phyloP scores from a whole-genome alignment of 1,284 basidiomycete species.

The Puccinia hordei region DNA sequence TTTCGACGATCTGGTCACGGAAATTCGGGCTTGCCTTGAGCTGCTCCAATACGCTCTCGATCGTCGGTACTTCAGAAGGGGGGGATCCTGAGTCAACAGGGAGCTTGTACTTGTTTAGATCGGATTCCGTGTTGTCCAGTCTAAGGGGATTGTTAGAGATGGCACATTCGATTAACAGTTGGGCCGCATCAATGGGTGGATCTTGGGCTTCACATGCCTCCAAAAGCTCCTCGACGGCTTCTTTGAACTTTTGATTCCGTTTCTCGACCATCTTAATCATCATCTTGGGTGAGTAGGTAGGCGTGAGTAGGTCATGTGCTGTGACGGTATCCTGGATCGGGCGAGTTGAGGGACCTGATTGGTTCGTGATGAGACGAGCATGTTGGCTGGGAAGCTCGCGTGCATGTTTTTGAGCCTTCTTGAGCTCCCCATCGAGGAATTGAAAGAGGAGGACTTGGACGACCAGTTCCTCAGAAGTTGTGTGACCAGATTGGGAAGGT shows the following conservation, averaged over 20 bases:
- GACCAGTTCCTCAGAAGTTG: constrained; percentile 56
- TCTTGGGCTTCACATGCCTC: constrained; percentile 63
- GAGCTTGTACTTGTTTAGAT: constrained; percentile 53
- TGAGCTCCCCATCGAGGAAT: constrained; percentile 61
- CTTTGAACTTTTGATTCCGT: constrained; percentile 69
- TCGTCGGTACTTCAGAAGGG: constrained; percentile 59
- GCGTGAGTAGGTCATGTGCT: neutral
- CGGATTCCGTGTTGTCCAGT: constrained; percentile 61
- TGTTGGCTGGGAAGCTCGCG: constrained; percentile 55
- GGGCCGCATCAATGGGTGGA: constrained; percentile 66
- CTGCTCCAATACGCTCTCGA: constrained; percentile 67
- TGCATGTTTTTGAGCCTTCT: constrained; percentile 58
- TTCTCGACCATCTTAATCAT: constrained; percentile 73
- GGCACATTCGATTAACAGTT: constrained; percentile 68
- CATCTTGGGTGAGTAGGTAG: constrained; percentile 55
- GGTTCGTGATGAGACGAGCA: neutral
- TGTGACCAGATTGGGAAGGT: constrained; percentile 29
- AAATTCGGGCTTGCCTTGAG: constrained; percentile 69
- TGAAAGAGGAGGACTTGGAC: constrained; percentile 57
- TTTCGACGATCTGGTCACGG: constrained; percentile 67
- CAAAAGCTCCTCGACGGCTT: constrained; percentile 76
- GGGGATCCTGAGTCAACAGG: constrained; percentile 54
- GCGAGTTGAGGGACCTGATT: neutral
- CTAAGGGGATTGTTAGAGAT: constrained; percentile 65
- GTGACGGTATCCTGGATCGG: constrained; percentile 11